A percentile compares a stretch with the other conserved stretches of the same genome.
phyloP scores from a whole-genome alignment of 2,329 filamentous ascomycete species.

The Pleoardoris graminearum region DNA sequence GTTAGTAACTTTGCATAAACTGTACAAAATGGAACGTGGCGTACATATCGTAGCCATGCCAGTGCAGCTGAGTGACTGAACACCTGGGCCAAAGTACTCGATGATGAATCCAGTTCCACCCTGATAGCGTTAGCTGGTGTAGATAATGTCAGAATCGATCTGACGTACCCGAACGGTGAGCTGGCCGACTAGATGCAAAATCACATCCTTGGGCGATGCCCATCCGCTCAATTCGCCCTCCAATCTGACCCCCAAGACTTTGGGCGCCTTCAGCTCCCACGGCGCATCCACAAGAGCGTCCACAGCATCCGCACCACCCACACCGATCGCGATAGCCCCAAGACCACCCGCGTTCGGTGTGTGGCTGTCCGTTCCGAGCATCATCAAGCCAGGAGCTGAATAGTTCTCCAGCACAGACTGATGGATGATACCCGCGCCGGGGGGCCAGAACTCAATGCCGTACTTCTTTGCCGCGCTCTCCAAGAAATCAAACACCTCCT shows the following conservation, averaged over 20 bases:
- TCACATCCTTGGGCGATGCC: constrained; percentile 95
- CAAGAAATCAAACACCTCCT: constrained; percentile 96
- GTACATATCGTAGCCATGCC: constrained; percentile 84
- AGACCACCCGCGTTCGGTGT: constrained; percentile 96
- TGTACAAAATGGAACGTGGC: not conserved
- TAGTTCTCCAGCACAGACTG: constrained; percentile 99
- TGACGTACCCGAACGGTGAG: constrained; percentile 73
- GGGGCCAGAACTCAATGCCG: constrained; percentile 51
- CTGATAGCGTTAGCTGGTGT: constrained; percentile 21
- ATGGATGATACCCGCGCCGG: constrained; percentile 63
- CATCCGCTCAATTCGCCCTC: constrained; percentile 84
- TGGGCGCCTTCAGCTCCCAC: constrained; percentile 96
- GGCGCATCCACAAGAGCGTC: constrained; percentile 95
- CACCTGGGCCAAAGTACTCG: constrained; percentile 89
- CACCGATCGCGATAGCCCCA: constrained; percentile 91
- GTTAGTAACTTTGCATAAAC: not conserved
- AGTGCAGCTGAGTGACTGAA: constrained; percentile 85
- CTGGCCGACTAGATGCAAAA: constrained; percentile 83
- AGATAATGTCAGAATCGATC: not conserved
- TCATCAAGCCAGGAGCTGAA: constrained; percentile 94
- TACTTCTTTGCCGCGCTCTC: constrained; percentile 72
- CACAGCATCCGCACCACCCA: constrained; percentile 95
- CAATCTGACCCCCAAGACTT: constrained; percentile 82
- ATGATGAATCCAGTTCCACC: constrained; percentile 94
- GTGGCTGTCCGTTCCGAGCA: constrained; percentile 97